phyloP scores from a whole-genome alignment of 164 flowering plant species.

The Vitis rotundifolia region DNA sequence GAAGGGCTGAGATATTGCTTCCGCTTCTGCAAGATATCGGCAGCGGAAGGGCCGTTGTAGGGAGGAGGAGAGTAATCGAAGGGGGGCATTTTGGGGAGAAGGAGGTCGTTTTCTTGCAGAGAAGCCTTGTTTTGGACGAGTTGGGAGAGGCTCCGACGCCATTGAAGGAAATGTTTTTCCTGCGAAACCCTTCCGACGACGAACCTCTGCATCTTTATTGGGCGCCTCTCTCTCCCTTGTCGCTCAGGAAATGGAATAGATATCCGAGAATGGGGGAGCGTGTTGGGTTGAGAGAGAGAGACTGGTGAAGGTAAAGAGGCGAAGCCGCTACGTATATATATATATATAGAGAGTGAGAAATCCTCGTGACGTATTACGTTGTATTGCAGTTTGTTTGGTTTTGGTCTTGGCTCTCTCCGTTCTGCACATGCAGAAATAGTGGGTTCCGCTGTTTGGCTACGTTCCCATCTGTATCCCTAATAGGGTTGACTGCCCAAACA shows the following conservation, averaged over 20 bases:
- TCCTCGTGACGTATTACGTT: no score
- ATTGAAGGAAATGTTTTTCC: neutral
- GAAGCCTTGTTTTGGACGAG: conserved; percentile 17
- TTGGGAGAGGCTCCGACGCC: conserved; percentile 31
- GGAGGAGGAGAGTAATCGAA: conserved; percentile 93
- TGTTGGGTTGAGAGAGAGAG: neutral
- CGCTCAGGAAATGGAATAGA: neutral
- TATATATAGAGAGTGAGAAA: neutral
- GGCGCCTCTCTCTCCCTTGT: neutral
- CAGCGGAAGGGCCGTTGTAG: conserved; percentile 76
- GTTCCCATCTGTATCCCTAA: no score
- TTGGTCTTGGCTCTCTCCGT: no score
- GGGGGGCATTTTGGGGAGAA: conserved; percentile 69
- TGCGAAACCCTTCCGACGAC: conserved; percentile 21
- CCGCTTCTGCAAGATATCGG: conserved; percentile 68
- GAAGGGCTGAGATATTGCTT: conserved; percentile 81
- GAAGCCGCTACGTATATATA: neutral
- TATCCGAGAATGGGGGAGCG: conserved; percentile 12
- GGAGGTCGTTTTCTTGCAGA: conserved; percentile 19
- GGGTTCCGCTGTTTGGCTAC: no score
- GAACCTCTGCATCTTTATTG: conserved; percentile 33
- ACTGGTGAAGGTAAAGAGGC: neutral
- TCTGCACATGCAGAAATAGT: no score
- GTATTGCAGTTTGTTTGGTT: no score
- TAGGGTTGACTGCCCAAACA: no score